phyloP scores from a whole-genome alignment of 768 basidiomycete species.

The Russula emetica region DNA sequence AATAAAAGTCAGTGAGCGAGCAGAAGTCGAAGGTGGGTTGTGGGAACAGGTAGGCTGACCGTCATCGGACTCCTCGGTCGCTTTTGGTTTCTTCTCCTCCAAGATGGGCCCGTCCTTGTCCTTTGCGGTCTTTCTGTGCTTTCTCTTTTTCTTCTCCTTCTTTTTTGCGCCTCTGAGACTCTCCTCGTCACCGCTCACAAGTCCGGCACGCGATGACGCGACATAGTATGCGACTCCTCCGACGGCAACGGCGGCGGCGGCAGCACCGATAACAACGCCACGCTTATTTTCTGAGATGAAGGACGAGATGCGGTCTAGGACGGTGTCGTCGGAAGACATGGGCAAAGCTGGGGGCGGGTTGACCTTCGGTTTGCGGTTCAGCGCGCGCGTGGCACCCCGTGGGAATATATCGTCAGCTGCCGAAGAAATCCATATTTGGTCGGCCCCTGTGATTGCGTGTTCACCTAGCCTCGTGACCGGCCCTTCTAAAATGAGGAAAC shows the following conservation, averaged over 20 bases:
- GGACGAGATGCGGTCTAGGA: slow-evolving; percentile 60
- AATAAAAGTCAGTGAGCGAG: slow-evolving; percentile 18
- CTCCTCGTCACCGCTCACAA: slow-evolving; percentile 29
- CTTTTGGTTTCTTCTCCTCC: slow-evolving; percentile 61
- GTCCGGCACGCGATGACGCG: slow-evolving; percentile 46
- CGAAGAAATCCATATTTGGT: no score
- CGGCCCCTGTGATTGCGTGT: no score
- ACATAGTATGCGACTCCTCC: slow-evolving; percentile 77
- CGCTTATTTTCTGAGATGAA: slow-evolving; percentile 78
- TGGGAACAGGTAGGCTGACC: slow-evolving; percentile 14
- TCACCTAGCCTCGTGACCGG: no score
- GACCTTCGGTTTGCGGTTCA: background rate
- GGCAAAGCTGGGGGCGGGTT: slow-evolving; percentile 1
- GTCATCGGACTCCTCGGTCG: slow-evolving; percentile 34
- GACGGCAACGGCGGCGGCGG: slow-evolving; percentile 64
- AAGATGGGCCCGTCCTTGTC: slow-evolving; percentile 70
- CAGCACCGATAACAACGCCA: slow-evolving; percentile 66
- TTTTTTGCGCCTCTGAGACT: slow-evolving; percentile 38
- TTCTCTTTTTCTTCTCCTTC: slow-evolving; percentile 50
- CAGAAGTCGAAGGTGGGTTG: background rate
- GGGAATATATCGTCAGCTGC: slow-evolving; percentile 14
- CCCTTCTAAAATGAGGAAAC: no score
- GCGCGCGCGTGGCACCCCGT: background rate
- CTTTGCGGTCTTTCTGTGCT: slow-evolving; percentile 46
- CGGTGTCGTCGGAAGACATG: slow-evolving; percentile 35